A percentile compares a stretch with the other conserved stretches of the same genome.
phyloP scores from a whole-genome alignment of 495 filamentous ascomycete genomes.

The Neurospora sp. region DNA sequence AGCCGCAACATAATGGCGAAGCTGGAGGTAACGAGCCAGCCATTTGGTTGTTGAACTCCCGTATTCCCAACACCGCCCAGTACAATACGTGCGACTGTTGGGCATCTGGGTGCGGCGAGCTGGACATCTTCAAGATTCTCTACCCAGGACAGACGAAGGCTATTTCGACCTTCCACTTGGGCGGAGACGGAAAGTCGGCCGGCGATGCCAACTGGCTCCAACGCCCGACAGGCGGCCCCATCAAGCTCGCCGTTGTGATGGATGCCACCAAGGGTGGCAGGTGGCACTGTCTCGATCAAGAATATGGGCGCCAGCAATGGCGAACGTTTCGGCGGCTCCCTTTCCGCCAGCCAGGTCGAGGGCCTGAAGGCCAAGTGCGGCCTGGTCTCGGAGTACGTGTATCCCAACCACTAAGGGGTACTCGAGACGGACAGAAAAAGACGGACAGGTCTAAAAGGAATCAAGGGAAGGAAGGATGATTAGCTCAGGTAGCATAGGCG shows the following conservation, averaged over 20 bases:
- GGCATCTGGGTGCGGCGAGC: constrained; percentile 55
- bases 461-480: background rate
- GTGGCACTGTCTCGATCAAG: background rate
- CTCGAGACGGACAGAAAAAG: background rate
- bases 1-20: background rate
- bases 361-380: background rate
- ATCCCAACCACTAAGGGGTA: background rate
- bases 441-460: background rate
- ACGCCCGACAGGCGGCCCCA: constrained; percentile 41
- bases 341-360: background rate
- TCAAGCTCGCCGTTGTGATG: constrained; percentile 54
- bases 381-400: background rate
- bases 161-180: constrained; percentile 49
- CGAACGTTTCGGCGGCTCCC: background rate
- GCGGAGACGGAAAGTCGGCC: constrained; percentile 15
- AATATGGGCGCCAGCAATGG: background rate
- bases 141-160: constrained; percentile 32
- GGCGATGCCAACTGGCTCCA: constrained; percentile 54
- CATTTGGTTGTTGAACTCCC: constrained; percentile 61
- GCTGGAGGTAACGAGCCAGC: constrained; percentile 32
- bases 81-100: constrained; percentile 59
- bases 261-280: constrained; percentile 8
- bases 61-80: constrained; percentile 55
- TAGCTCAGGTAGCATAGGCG: background rate
- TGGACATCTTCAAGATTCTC: constrained; percentile 62